A percentile compares a stretch with the other conserved stretches of the same genome.
Evolutionary conservation across 768 basidiomycete species (phyloP).

Genomic region (Russula lepida): DNA sequence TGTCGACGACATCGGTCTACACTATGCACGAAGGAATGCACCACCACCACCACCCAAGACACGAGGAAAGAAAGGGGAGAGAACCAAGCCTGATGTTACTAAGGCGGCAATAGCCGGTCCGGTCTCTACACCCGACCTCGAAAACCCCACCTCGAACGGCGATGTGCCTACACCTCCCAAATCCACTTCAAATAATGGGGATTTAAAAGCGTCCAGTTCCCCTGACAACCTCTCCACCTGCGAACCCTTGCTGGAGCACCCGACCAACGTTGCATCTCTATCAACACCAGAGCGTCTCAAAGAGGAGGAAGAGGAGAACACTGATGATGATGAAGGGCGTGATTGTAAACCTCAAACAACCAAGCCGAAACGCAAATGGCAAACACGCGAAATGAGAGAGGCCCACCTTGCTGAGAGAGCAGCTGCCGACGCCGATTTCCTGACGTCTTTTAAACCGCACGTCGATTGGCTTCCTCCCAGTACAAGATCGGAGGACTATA

Average conservation of each 20-base stretch:
- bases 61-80: constrained; percentile 36
- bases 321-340: constrained; percentile 19
- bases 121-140: not conserved
- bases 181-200: not conserved
- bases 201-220: not conserved
- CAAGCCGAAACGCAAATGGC: constrained; percentile 34
- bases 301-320: constrained; percentile 20
- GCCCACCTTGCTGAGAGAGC: constrained; percentile 43
- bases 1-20: constrained; percentile 54
- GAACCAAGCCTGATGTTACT: constrained; percentile 33
- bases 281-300: constrained; percentile 19
- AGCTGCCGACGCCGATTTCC: constrained; percentile 44
- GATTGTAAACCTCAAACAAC: constrained; percentile 30
- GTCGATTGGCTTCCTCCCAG: constrained; percentile 73
- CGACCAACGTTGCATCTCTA: not conserved
- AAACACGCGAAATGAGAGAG: constrained; percentile 35
- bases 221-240: not conserved
- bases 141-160: not conserved
- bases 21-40: constrained; percentile 33
- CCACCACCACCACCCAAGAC: constrained; percentile 31
- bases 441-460: constrained; percentile 62
- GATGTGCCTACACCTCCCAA: not conserved
- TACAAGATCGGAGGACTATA: constrained; percentile 72
- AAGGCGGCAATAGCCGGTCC: constrained; percentile 32
- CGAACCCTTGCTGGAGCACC: not conserved